phyloP scores from a whole-genome alignment of 2,329 filamentous ascomycete genomes.

The Pestalotiopsis sp. region DNA sequence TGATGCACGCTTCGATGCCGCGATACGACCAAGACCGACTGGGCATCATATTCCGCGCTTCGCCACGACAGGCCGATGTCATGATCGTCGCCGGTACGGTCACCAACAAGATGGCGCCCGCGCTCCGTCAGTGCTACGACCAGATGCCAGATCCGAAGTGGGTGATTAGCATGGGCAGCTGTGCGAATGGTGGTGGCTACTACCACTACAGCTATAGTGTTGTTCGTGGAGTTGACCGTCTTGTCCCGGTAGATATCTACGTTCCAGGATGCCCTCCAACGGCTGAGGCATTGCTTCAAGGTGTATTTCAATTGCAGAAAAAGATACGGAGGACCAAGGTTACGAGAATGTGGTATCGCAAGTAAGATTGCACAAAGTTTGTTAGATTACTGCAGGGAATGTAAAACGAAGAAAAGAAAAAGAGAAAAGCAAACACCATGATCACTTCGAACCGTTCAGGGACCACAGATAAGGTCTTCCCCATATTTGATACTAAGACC shows the following conservation, averaged over 20 bases:
- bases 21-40: constrained; percentile 66
- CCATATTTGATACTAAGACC: too few species aligned
- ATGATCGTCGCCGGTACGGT: constrained; percentile 70
- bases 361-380: constrained; percentile 29
- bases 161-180: constrained; percentile 70
- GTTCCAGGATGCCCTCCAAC: constrained; percentile 64
- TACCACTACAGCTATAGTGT: constrained; percentile 75
- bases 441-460: too few species aligned
- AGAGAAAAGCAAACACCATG: too few species aligned
- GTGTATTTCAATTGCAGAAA: constrained; percentile 69
- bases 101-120: constrained; percentile 70
- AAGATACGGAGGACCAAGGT: constrained; percentile 62
- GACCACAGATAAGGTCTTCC: too few species aligned
- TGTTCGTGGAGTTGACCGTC: constrained; percentile 64
- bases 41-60: constrained; percentile 69
- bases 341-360: constrained; percentile 54
- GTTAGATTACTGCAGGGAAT: too few species aligned
- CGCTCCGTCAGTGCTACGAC: constrained; percentile 65
- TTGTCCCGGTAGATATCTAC: constrained; percentile 70
- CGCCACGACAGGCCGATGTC: constrained; percentile 65
- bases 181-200: constrained; percentile 73
- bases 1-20: constrained; percentile 67
- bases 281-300: constrained; percentile 50
- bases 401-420: too few species aligned
- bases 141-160: constrained; percentile 69